A percentile compares a stretch with the other conserved stretches of the same genome.
phyloP scores from a whole-genome alignment of 441 rosid genomes.

The Bruguiera hainesii region DNA sequence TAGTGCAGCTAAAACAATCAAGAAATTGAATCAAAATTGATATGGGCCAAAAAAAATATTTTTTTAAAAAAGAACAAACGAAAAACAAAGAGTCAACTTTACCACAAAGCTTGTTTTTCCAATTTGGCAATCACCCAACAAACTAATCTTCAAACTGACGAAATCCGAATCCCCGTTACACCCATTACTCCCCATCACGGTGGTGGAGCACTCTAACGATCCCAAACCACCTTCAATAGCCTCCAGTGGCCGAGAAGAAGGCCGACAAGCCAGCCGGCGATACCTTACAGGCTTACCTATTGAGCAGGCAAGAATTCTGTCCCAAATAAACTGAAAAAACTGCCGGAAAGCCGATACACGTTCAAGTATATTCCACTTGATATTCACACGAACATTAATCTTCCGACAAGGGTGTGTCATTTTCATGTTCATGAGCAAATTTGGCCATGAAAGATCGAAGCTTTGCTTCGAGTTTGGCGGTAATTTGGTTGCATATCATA shows the following conservation, averaged over 20 bases:
- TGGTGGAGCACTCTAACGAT: slow-evolving; percentile 14
- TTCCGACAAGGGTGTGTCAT: slow-evolving; percentile 53
- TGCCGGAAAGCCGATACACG: slow-evolving; percentile 54
- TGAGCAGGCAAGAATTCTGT: slow-evolving; percentile 71
- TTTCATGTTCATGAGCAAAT: slow-evolving; percentile 30
- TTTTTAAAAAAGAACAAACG: not conserved
- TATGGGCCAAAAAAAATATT: not conserved
- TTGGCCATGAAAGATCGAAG: slow-evolving; percentile 31
- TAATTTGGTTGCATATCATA: not conserved
- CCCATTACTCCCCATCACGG: slow-evolving; percentile 27
- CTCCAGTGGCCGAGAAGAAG: slow-evolving; percentile 40
- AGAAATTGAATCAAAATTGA: not conserved
- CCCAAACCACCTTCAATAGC: slow-evolving; percentile 7
- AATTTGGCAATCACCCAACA: slow-evolving; percentile 86
- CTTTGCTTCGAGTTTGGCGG: slow-evolving; percentile 17
- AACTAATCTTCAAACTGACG: slow-evolving; percentile 74
- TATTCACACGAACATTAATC: slow-evolving; percentile 39
- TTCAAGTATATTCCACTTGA: slow-evolving; percentile 54
- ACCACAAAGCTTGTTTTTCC: slow-evolving; percentile 93
- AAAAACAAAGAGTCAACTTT: slow-evolving; percentile 13
- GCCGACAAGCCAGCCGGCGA: slow-evolving; percentile 42
- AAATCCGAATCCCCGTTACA: slow-evolving; percentile 64
- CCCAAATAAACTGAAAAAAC: slow-evolving; percentile 67
- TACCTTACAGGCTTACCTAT: slow-evolving; percentile 53
- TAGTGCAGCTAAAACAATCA: not conserved